These are phyloP conservation scores for Cladosporium cucumerinum DNA, from an alignment of 2,329 filamentous ascomycete genomes.

Conservation along the genomic window DNA sequence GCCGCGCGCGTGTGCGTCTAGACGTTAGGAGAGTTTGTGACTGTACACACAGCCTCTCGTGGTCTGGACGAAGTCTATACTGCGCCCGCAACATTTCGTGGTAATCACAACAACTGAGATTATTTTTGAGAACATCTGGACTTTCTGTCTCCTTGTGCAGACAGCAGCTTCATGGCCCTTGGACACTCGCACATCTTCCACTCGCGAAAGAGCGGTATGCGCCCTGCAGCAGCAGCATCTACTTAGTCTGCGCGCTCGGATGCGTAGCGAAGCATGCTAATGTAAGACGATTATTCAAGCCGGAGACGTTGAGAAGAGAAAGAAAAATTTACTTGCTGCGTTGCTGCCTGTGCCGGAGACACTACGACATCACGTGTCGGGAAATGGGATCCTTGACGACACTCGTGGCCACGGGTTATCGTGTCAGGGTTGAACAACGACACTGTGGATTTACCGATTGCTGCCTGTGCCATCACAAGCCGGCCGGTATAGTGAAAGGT, in stretches of 20 bases:
- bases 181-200: background rate
- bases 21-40: background rate
- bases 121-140: background rate
- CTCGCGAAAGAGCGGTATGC: background rate
- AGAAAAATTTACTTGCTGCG: background rate
- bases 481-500: too few species aligned
- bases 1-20: background rate
- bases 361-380: background rate
- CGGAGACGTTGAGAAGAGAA: background rate
- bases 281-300: background rate
- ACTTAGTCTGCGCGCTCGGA: background rate
- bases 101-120: background rate
- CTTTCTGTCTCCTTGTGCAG: background rate
- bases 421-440: background rate
- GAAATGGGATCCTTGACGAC: background rate
- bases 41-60: background rate
- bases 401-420: background rate
- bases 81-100: background rate
- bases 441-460: background rate
- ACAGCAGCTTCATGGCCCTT: background rate
- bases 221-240: background rate
- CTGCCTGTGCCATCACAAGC: background rate
- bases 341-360: constrained; percentile 5
- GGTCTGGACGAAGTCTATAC: background rate
- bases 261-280: constrained; percentile 1